These are phyloP conservation scores for Saksenaea vasiformis DNA, from an alignment of 371 early-diverging fungal species.

Conservation along the genomic window DNA sequence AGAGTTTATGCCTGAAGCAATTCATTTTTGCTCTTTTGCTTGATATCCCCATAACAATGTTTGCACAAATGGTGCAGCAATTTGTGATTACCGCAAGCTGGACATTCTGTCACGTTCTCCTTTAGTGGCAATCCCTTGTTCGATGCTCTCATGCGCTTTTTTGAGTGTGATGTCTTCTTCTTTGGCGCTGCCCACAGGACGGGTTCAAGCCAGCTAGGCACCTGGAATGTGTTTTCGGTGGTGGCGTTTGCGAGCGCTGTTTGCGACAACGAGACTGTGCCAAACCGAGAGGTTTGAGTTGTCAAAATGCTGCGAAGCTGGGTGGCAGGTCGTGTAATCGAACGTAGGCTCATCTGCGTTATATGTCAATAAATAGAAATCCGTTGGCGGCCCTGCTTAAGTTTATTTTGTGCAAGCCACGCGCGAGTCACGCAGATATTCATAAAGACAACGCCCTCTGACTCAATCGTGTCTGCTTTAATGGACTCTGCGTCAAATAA, in stretches of 20 bases:
- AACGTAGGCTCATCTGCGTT: neutral
- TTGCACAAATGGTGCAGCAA: slow-evolving; percentile 76
- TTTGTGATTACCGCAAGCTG: slow-evolving; percentile 74
- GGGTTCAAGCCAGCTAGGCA: slow-evolving; percentile 51
- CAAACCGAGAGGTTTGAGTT: slow-evolving; percentile 2
- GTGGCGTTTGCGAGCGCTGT: neutral
- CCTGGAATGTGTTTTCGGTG: slow-evolving; percentile 30
- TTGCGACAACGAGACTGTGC: slow-evolving; percentile 6
- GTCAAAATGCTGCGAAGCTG: neutral
- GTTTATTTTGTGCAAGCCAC: slow-evolving; percentile 1
- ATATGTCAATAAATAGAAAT: neutral
- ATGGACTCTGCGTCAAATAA: neutral
- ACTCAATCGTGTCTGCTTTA: neutral
- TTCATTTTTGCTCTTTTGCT: slow-evolving; percentile 25
- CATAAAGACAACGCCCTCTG: neutral
- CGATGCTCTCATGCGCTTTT: slow-evolving; percentile 84
- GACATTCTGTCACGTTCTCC: slow-evolving; percentile 72
- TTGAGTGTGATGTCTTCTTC: slow-evolving; percentile 84
- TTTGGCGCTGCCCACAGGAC: slow-evolving; percentile 84
- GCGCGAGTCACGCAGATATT: neutral
- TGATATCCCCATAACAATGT: slow-evolving; percentile 74
- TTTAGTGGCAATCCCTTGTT: slow-evolving; percentile 79
- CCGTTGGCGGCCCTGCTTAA: neutral
- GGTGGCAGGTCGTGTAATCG: neutral
- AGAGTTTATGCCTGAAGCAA: slow-evolving; percentile 1